A percentile compares a stretch with the other conserved stretches of the same genome.
Conservation (phyloP, 305 asterid genomes). For the Solanum hybrid region DNA sequence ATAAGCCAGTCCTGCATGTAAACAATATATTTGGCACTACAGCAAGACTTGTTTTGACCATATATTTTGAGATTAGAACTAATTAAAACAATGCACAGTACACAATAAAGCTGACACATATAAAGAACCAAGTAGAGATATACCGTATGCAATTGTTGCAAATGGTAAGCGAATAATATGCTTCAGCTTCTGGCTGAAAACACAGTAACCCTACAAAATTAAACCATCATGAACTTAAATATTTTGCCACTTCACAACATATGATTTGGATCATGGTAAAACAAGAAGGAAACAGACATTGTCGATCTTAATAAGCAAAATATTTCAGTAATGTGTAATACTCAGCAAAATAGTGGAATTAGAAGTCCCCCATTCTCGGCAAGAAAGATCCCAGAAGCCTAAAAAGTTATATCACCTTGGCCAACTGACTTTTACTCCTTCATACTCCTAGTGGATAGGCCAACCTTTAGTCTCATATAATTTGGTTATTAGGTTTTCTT, state of each 20-base stretch:
- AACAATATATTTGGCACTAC: not conserved
- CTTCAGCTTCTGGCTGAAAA: constrained; percentile 96
- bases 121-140: not conserved
- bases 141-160: constrained; percentile 83
- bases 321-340: not conserved
- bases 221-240: not conserved
- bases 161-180: constrained; percentile 82
- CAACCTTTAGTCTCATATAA: not conserved
- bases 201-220: constrained; percentile 79
- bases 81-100: constrained; percentile 1
- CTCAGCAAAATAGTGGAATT: not conserved
- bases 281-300: not conserved
- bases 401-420: not conserved
- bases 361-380: not conserved
- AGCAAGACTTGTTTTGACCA: not conserved
- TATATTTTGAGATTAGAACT: not conserved
- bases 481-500: not conserved
- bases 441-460: not conserved
- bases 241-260: not conserved
- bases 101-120: not conserved
- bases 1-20: not conserved
- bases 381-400: not conserved
- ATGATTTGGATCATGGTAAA: not conserved
- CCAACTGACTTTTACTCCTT: not conserved
- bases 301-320: not conserved